Percentiles rank a stretch among this genome's conserved stretches.
Evolutionary conservation across 345 rosid genomes (phyloP).

Genomic region (Euphorbia pulcherrima): DNA sequence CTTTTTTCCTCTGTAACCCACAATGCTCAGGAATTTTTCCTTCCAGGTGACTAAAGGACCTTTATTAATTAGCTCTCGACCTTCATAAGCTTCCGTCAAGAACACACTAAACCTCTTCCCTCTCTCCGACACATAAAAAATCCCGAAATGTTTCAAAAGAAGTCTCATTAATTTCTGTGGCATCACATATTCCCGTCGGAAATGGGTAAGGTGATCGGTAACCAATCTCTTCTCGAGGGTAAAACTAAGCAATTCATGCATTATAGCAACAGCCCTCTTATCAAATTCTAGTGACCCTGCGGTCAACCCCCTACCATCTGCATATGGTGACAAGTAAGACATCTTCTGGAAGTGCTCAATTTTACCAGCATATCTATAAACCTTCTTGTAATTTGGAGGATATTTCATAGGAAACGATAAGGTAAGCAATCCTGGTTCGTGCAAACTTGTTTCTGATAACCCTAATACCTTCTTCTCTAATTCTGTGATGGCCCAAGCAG

Average conservation of each 20-base stretch:
- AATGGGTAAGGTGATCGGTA: conserved; percentile 86
- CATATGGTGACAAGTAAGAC: conserved; percentile 76
- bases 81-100: conserved; percentile 72
- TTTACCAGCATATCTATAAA: conserved; percentile 65
- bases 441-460: conserved; percentile 31
- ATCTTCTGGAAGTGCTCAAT: conserved; percentile 79
- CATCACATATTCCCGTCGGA: conserved; percentile 69
- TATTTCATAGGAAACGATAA: conserved; percentile 73
- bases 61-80: conserved; percentile 58
- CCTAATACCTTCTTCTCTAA: conserved; percentile 64
- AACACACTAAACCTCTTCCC: conserved; percentile 89
- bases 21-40: conserved; percentile 54
- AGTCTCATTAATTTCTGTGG: conserved; percentile 95
- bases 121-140: conserved; percentile 86
- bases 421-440: conserved; percentile 64
- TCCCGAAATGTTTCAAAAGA: conserved; percentile 76
- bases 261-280: conserved; percentile 77
- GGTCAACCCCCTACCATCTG: conserved; percentile 58
- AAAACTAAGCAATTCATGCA: conserved; percentile 87
- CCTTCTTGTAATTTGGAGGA: conserved; percentile 69
- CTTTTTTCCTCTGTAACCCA: conserved; percentile 62
- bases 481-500: conserved; percentile 75
- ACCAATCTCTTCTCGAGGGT: conserved; percentile 87
- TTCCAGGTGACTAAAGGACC: conserved; percentile 61
- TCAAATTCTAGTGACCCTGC: conserved; percentile 85